Evolutionary conservation across 1,284 basidiomycete genomes (phyloP).

Genomic region (Boletus holoroseus): DNA sequence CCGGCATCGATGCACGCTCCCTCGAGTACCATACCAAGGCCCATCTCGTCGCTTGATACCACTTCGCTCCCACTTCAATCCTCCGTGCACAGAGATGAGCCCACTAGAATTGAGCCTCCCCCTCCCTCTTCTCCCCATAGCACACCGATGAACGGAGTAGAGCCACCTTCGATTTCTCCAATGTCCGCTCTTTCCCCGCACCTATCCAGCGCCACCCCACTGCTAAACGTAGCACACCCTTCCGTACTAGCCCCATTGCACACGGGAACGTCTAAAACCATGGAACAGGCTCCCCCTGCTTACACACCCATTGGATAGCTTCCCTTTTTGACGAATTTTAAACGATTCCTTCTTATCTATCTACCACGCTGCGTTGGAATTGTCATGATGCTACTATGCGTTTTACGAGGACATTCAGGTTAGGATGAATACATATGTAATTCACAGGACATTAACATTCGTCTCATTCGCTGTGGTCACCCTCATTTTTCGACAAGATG

Average conservation of each 20-base stretch:
- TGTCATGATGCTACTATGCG: neutral
- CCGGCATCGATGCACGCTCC: neutral
- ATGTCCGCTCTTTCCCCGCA: neutral
- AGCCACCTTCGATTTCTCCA: neutral
- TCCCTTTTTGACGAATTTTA: neutral
- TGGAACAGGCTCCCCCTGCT: slow-evolving; percentile 25
- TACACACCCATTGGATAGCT: slow-evolving; percentile 22
- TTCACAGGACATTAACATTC: slow-evolving; percentile 4
- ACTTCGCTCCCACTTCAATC: neutral
- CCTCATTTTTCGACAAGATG: neutral
- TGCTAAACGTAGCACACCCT: neutral
- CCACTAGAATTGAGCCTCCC: neutral
- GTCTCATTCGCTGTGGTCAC: neutral
- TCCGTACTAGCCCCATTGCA: slow-evolving; percentile 3
- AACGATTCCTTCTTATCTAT: neutral
- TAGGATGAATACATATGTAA: slow-evolving; percentile 6
- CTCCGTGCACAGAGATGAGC: neutral
- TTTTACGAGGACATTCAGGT: neutral
- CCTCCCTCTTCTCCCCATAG: neutral
- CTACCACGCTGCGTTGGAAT: neutral
- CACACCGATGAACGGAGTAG: neutral
- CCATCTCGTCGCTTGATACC: slow-evolving; percentile 1
- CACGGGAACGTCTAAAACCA: slow-evolving; percentile 15
- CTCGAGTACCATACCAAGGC: neutral
- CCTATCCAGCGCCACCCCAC: neutral